Base-by-base conservation (phyloP, 1,139 yeast species). In the Candida smagusa region DNA sequence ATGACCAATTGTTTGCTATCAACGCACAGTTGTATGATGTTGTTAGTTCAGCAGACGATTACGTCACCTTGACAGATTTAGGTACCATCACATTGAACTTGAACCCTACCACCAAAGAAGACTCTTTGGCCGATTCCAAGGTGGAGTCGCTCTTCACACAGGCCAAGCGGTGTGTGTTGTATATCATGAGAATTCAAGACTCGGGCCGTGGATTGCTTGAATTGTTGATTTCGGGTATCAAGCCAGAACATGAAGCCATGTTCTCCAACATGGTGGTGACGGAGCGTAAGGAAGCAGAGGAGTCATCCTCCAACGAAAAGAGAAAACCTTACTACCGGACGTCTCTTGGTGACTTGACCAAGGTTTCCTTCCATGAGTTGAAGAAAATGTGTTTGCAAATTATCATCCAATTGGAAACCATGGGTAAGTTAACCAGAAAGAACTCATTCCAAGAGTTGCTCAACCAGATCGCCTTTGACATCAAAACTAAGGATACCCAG, bases 401-500 rank as follows among this genome's bases (percentile, higher is more conserved):
- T 36, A 72, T 92, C 3, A 67, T 89, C 38, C 87, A 88, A 49
- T 66, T 92, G 37, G 97, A 90, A 55, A 59, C 74, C 1, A 64
- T 78, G 56, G 92, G 90, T 2, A 65, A 73, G 35, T 72, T 89
- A 9, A 67, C 84, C 2, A 72, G 95, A 41, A 66, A 72, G 13
- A 79, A 87, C 54, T 80, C 85, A 24, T 88, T 83, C 58, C 98
- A 92, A 56, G 81, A 76, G 19, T 58, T 92, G 21, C 63, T 92
- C 42, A 89, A 89, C 54, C 88, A 85, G 44, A 84, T 92, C 44
- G 96, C 96, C 0, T 64, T 75, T 37, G 97, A 94, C 48, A 88
- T 92, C 49, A 81, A 82, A 52, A 79, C 87, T 29, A 89, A 89
- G 52, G 81, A 82, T 46, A 76, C 79, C 39, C 84, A 85, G 44